Conservation (phyloP, 805 yeast species). For the Nakazawaea laoshanensis region DNA sequence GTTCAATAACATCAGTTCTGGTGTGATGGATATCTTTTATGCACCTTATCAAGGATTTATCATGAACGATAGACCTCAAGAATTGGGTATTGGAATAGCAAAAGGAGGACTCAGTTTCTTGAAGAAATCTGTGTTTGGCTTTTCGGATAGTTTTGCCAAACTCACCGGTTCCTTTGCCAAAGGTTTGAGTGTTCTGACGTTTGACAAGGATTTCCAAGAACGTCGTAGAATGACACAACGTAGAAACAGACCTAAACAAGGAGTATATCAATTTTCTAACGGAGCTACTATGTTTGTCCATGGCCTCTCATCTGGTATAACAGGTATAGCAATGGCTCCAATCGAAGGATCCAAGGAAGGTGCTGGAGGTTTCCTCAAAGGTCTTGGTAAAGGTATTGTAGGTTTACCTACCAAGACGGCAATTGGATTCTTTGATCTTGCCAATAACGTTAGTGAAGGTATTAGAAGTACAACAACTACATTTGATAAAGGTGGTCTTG, state of each 20-base stretch:
- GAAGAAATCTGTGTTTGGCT: conserved; percentile 90
- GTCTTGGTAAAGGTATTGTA: conserved; percentile 88
- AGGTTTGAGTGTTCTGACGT: conserved; percentile 84
- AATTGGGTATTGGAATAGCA: conserved; percentile 89
- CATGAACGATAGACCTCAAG: conserved; percentile 92
- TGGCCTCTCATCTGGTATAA: conserved; percentile 77
- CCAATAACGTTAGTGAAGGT: conserved; percentile 89
- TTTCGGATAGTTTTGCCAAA: conserved; percentile 88
- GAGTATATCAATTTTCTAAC: conserved; percentile 70
- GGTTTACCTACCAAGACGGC: conserved; percentile 97
- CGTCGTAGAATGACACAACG: conserved; percentile 67
- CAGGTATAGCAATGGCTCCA: conserved; percentile 89
- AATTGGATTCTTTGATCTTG: conserved; percentile 87
- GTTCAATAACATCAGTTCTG: conserved; percentile 87
- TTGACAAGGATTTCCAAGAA: conserved; percentile 80
- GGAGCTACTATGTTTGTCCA: conserved; percentile 89
- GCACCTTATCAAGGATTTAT: conserved; percentile 96
- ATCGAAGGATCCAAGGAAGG: conserved; percentile 88
- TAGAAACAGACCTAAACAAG: conserved; percentile 76
- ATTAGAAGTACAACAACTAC: conserved; percentile 88
- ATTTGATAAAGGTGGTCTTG: conserved; percentile 70
- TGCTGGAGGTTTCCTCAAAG: conserved; percentile 85
- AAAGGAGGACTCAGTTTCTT: conserved; percentile 93
- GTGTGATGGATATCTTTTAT: conserved; percentile 92
- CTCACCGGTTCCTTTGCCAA: conserved; percentile 92